Evolutionary conservation across 441 rosid species (phyloP), one percentile per base, ranked within the genome.

Genomic region (Croton laevigatus): DNA sequence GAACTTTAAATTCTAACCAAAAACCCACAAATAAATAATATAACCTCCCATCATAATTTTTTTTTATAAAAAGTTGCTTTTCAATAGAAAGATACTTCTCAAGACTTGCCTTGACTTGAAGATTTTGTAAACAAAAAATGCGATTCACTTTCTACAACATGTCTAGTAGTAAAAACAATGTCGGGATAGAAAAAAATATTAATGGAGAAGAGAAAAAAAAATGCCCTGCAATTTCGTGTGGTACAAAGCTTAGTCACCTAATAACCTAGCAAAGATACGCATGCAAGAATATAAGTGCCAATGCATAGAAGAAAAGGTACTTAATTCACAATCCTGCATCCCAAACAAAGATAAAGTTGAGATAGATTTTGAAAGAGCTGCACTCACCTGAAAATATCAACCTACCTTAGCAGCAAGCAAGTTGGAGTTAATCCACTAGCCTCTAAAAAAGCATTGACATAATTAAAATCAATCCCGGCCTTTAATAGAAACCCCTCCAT

Each of bases 351-450:
- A 52, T 66, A 66, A 74, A 57, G 65, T 58, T 62, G 32, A 27
- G 32, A 27, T 27, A 49, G 71, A 70, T 66, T 63, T 70, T 73
- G 75, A 76, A 81, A 80, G 82, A 82, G 85, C 72, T 75, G 75
- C 79, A 86, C 94, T 94, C 97, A 94, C 97, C 98, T 91, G 91
- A 91, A 85, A 86, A 73, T 80, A 87, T 81, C 86, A 89, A 89
- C 89, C 93, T 91, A 89, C 88, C 90, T 81, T 88, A 88, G 89
- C 89, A 85, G 89, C 93, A 91, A 84, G 83, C 81, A 82, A 81
- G 84, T 89, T 78, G 85, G 84, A 83, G 86, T 83, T 82, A 79
- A 79, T 91, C 93, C 94, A 82, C 87, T 87, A 85, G 90, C 91
- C 86, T 87, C 94, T 83, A 88, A 81, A 85, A 91, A 85, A 86